Percentiles rank a stretch among this genome's conserved stretches.
phyloP scores from a whole-genome alignment of 345 rosid genomes.

The Acer negundo region DNA sequence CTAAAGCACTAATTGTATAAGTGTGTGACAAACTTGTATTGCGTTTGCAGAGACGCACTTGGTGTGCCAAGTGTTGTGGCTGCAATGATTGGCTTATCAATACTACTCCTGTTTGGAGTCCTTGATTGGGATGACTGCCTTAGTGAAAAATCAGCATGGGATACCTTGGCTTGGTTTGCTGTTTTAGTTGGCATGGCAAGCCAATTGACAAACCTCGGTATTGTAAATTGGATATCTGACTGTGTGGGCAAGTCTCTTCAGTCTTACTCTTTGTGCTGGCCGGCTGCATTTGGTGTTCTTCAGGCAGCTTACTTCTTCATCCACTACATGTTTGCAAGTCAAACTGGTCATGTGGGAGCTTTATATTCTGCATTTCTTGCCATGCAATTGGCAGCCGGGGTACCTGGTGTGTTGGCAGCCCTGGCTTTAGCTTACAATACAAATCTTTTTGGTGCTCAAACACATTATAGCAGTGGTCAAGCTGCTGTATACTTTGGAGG shows the following conservation, averaged over 20 bases:
- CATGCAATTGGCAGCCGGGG: slow-evolving; percentile 92
- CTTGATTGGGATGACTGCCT: slow-evolving; percentile 97
- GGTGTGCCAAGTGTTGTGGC: slow-evolving; percentile 95
- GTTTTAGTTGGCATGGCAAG: slow-evolving; percentile 97
- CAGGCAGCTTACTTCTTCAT: slow-evolving; percentile 93
- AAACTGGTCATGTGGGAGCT: slow-evolving; percentile 96
- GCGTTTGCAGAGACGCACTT: slow-evolving; percentile 61
- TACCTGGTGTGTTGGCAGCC: slow-evolving; percentile 76
- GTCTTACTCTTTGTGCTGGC: slow-evolving; percentile 87
- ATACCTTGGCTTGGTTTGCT: slow-evolving; percentile 94
- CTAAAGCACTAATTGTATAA: not conserved
- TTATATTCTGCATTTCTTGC: slow-evolving; percentile 97
- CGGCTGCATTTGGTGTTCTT: slow-evolving; percentile 78
- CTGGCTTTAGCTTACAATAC: slow-evolving; percentile 89
- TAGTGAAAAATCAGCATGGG: slow-evolving; percentile 97
- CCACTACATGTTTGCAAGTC: slow-evolving; percentile 97
- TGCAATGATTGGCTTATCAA: slow-evolving; percentile 91
- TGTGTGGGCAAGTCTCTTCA: slow-evolving; percentile 67
- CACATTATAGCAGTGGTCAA: slow-evolving; percentile 99
- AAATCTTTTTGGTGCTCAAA: slow-evolving; percentile 88
- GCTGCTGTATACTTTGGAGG: slow-evolving; percentile 99
- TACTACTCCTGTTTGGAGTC: slow-evolving; percentile 83
- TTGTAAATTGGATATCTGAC: slow-evolving; percentile 86
- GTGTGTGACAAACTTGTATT: slow-evolving; percentile 9
- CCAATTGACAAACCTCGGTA: slow-evolving; percentile 84